Conservation (phyloP, 148 eudicot genomes). For the Fagopyrum esculentum region DNA sequence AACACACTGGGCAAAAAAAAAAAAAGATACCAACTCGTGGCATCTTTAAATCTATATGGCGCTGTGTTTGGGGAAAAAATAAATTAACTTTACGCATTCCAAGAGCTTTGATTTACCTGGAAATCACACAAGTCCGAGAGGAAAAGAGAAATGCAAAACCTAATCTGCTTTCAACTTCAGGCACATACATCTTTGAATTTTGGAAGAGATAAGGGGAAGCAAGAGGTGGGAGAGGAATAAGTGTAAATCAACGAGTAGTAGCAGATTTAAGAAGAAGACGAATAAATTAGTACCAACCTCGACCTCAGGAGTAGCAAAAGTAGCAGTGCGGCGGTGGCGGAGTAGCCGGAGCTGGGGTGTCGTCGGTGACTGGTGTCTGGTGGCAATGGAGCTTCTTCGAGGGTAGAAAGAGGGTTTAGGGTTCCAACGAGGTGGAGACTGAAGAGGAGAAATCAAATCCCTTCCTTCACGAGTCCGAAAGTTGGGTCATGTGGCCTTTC, state of each 20-base stretch:
- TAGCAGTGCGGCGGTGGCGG: not conserved
- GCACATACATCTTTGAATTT: too few relatives aligned
- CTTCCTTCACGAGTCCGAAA: not conserved
- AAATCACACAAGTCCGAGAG: too few relatives aligned
- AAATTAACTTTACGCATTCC: too few relatives aligned
- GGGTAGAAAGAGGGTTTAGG: constrained; percentile 8
- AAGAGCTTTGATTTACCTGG: too few relatives aligned
- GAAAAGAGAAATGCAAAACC: too few relatives aligned
- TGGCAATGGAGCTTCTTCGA: constrained; percentile 5
- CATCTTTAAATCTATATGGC: too few relatives aligned
- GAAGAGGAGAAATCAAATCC: not conserved
- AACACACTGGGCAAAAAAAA: too few relatives aligned
- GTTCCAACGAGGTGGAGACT: constrained; percentile 11
- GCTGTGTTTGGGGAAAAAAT: too few relatives aligned
- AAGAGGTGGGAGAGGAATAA: not conserved
- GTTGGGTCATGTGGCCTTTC: not conserved
- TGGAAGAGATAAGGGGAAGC: not conserved
- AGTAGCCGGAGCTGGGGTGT: constrained; percentile 2
- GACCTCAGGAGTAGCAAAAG: not conserved
- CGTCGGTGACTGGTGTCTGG: not conserved
- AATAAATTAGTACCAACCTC: not conserved
- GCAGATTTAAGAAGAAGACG: not conserved
- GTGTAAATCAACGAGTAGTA: not conserved
- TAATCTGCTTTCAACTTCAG: too few relatives aligned
- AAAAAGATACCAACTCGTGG: too few relatives aligned